These are phyloP conservation scores for Plantago major DNA, from an alignment of 257 asterid genomes.

Conservation along the genomic window DNA sequence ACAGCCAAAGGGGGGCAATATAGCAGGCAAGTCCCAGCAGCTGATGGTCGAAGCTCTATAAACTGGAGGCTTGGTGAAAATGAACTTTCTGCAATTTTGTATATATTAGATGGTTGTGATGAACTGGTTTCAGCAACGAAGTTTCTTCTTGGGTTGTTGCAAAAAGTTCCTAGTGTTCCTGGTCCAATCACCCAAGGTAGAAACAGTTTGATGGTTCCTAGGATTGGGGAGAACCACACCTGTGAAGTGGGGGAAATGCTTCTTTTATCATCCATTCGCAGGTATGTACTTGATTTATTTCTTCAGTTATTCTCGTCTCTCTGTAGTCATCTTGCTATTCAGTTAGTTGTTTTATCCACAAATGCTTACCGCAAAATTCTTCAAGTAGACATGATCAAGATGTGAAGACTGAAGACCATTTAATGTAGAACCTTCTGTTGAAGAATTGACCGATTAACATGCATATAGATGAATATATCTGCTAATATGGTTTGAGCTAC, in stretches of 20 bases:
- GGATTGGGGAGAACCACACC: conserved; percentile 50
- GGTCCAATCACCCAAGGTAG: conserved; percentile 57
- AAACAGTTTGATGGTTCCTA: conserved; percentile 54
- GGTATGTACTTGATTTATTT: conserved; percentile 34
- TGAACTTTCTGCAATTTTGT: conserved; percentile 65
- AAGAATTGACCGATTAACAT: not conserved
- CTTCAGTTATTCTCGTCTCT: not conserved
- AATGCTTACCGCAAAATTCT: too few relatives aligned
- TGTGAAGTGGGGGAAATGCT: conserved; percentile 83
- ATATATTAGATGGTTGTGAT: conserved; percentile 75
- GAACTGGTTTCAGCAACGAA: conserved; percentile 69
- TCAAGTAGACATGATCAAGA: too few relatives aligned
- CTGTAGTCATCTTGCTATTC: too few relatives aligned
- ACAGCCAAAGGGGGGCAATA: conserved; percentile 60
- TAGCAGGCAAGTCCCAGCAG: conserved; percentile 53
- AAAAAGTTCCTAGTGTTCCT: conserved; percentile 57
- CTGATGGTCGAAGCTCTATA: conserved; percentile 56
- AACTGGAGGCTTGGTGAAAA: conserved; percentile 94
- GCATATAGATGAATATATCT: not conserved
- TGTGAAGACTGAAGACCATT: too few relatives aligned
- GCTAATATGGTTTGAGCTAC: too few relatives aligned
- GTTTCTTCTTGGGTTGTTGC: conserved; percentile 92
- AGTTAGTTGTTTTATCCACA: too few relatives aligned
- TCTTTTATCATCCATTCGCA: conserved; percentile 70
- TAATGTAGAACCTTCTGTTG: too few relatives aligned